Evolutionary conservation across 2,329 filamentous ascomycete genomes (phyloP), one percentile per base, ranked within the genome.

Genomic region (Scorias spongiosa): DNA sequence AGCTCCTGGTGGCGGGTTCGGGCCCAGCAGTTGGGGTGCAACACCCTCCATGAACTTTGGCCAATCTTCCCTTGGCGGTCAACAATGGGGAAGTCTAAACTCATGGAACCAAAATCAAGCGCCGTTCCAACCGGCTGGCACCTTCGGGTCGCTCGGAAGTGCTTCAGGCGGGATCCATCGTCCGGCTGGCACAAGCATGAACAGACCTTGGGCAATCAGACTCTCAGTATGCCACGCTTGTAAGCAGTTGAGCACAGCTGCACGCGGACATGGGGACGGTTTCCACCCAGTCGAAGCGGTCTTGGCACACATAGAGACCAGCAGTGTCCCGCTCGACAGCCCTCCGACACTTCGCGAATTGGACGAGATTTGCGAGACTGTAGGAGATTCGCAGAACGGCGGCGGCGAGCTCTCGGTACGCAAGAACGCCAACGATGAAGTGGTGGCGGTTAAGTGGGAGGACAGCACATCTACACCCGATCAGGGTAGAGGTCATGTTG

Each of bases 321-420:
- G 84, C 28, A 77, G 79, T 43, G 66, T 67, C 29, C 65, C 73
- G n/a, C 70, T 70, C 43, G 74, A 80, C 46, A 63, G 70, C 58
- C 67, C 54, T 76, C 68, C 61, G 69, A 55, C 50, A 61, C 77
- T 68, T 56, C 71, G 70, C 20, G 88, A 95, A 55, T 71, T 96
- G 53, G 71, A 89, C 34, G 78, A 84, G 45, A 81, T 93, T 46
- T 91, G 84, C 60, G 89, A 96, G 55, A 94, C 89, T 1, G 85
- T 94, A 59, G 91, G 91, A 45, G 93, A 82, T 54, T 60, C 68
- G 2, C 77, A 80, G 46, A 96, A 96, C 55, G 91, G 91, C 39
- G 89, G 89, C 39, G 91, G 91, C n/a, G 81, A 75, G 20, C 93
- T 98, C 57, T 78, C 83, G 29, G 71, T 83, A 49, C 74, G 72